Conservation (phyloP, 441 rosid species). For the Euphorbia schlechtendalii region DNA sequence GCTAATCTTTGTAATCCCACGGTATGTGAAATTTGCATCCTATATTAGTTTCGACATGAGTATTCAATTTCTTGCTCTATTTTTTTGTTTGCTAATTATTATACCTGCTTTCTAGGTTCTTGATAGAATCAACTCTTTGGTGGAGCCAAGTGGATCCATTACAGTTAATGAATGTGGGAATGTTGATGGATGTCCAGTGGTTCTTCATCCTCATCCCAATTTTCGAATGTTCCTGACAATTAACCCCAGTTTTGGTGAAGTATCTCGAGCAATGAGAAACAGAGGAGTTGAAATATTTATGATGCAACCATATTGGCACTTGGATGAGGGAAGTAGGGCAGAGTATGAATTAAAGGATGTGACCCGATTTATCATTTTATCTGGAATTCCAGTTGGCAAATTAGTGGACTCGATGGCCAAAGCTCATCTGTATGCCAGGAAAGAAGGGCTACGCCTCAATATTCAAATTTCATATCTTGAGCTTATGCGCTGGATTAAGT, state of each 20-base stretch:
- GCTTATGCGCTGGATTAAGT: conserved; percentile 82
- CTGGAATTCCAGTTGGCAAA: conserved; percentile 63
- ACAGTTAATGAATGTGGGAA: conserved; percentile 89
- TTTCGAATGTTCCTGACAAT: conserved; percentile 88
- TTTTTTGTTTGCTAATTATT: conserved; percentile 5
- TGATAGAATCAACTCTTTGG: conserved; percentile 97
- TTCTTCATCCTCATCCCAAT: conserved; percentile 77
- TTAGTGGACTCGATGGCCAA: conserved; percentile 81
- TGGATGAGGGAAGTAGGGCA: conserved; percentile 40
- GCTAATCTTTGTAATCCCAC: conserved; percentile 99
- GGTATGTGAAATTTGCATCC: conserved; percentile 35
- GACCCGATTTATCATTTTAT: conserved; percentile 59
- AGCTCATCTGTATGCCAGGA: conserved; percentile 72
- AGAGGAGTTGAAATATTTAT: conserved; percentile 95
- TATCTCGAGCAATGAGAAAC: conserved; percentile 98
- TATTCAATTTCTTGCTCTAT: conserved; percentile 7
- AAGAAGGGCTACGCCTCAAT: conserved; percentile 43
- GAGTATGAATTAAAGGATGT: conserved; percentile 58
- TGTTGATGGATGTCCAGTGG: conserved; percentile 82
- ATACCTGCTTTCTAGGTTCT: conserved; percentile 58
- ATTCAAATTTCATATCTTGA: conserved; percentile 73
- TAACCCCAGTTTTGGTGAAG: conserved; percentile 86
- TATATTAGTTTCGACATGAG: conserved; percentile 8
- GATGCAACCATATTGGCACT: conserved; percentile 91
- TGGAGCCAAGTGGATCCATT: conserved; percentile 86